Evolutionary conservation across 2,329 filamentous ascomycete genomes (phyloP).

Genomic region (Oidium heveae): DNA sequence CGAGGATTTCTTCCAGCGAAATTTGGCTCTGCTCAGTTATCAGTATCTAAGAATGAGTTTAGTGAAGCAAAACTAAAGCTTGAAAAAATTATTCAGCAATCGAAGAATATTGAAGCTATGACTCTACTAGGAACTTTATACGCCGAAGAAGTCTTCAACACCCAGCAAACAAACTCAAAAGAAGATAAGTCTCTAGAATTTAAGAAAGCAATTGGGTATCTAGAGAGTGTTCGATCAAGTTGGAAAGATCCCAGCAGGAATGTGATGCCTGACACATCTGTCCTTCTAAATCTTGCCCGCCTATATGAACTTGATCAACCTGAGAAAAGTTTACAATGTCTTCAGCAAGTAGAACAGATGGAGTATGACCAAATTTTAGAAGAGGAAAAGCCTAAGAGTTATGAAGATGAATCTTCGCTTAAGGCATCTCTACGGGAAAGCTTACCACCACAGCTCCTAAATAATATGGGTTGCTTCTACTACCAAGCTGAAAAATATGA

Average conservation of each 20-base stretch:
- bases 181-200: conserved; percentile 71
- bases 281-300: conserved; percentile 73
- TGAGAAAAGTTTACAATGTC: conserved; percentile 75
- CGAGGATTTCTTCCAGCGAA: conserved; percentile 82
- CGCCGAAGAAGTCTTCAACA: conserved; percentile 77
- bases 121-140: conserved; percentile 75
- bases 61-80: conserved; percentile 81
- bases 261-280: conserved; percentile 54
- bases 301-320: conserved; percentile 70
- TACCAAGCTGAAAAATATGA: conserved; percentile 68
- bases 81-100: conserved; percentile 80
- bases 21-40: conserved; percentile 77
- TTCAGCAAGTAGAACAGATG: conserved; percentile 77
- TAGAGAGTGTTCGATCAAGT: conserved; percentile 61
- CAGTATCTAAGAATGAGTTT: conserved; percentile 58
- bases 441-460: conserved; percentile 71
- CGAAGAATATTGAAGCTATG: conserved; percentile 70
- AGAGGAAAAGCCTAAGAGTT: conserved; percentile 35
- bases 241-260: conserved; percentile 92
- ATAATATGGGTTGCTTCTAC: conserved; percentile 93
- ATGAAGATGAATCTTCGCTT: conserved; percentile 33
- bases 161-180: conserved; percentile 42
- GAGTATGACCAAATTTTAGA: conserved; percentile 57
- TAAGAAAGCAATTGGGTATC: conserved; percentile 62
- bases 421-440: conserved; percentile 43